phyloP scores from a whole-genome alignment of 305 asterid species.

The Fraxinus platypoda region DNA sequence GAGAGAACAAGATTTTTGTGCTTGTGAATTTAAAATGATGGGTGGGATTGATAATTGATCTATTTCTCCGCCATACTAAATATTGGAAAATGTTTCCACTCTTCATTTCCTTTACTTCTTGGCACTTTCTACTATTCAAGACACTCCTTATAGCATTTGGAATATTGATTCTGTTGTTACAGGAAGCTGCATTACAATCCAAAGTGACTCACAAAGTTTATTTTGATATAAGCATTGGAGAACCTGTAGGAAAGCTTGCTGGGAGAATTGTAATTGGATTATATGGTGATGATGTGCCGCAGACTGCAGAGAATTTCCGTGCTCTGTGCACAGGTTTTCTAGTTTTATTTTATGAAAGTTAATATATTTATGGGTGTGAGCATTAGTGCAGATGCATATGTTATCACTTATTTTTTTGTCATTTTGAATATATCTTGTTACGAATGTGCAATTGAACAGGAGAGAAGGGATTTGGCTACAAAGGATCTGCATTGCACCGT shows the following conservation, averaged over 20 bases:
- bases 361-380: neutral
- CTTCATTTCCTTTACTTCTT: constrained; percentile 2
- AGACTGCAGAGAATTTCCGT: constrained; percentile 92
- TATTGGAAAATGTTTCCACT: constrained; percentile 8
- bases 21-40: neutral
- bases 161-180: constrained; percentile 21
- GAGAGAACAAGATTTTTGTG: neutral
- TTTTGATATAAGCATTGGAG: constrained; percentile 87
- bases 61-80: neutral
- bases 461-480: constrained; percentile 94
- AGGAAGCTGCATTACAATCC: constrained; percentile 68
- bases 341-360: constrained; percentile 1
- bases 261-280: constrained; percentile 91
- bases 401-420: neutral
- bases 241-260: constrained; percentile 80
- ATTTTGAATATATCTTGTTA: constrained; percentile 16
- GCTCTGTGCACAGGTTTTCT: constrained; percentile 82
- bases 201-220: constrained; percentile 85
- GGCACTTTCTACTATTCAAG: neutral
- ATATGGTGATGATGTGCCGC: constrained; percentile 92
- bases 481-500: constrained; percentile 86
- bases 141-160: neutral
- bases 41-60: constrained; percentile 9
- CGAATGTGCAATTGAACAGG: constrained; percentile 42
- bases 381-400: neutral